Conservation (phyloP, 2,329 filamentous ascomycete genomes). For the Mycosphaerelloides madeirae region DNA sequence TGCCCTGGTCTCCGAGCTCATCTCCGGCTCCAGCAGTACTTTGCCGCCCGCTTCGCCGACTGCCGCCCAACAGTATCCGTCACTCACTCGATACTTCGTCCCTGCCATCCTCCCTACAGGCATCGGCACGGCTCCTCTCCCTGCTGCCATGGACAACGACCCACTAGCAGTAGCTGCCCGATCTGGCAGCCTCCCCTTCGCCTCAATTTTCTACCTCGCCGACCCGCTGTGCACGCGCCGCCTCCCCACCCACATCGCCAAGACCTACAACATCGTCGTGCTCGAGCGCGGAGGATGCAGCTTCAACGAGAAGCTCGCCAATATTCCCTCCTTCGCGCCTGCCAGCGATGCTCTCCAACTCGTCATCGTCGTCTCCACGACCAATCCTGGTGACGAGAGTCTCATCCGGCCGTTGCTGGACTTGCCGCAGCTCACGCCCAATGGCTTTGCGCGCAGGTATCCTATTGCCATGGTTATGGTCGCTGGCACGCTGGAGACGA, state of each 20-base stretch:
- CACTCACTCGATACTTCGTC: conserved; percentile 36
- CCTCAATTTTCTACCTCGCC: conserved; percentile 60
- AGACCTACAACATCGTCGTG: conserved; percentile 69
- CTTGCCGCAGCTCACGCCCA: conserved; percentile 64
- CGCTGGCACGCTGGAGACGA: conserved; percentile 57
- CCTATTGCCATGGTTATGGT: conserved; percentile 82
- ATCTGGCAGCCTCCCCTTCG: conserved; percentile 39
- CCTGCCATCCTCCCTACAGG: conserved; percentile 54
- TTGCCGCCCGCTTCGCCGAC: conserved; percentile 8
- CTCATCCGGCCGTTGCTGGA: conserved; percentile 69
- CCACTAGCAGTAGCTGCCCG: conserved; percentile 42
- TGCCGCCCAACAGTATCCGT: conserved; percentile 1
- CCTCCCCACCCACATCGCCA: conserved; percentile 49
- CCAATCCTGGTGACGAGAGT: conserved; percentile 12
- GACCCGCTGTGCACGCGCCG: conserved; percentile 59
- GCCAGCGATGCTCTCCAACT: conserved; percentile 60
- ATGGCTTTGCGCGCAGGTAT: conserved; percentile 63
- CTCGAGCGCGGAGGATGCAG: conserved; percentile 77
- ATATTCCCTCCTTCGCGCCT: conserved; percentile 69
- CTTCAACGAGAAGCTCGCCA: conserved; percentile 76
- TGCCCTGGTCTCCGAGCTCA: conserved; percentile 13
- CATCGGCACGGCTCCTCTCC: conserved; percentile 64
- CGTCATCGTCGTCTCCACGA: conserved; percentile 65
- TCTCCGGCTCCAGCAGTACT: conserved; percentile 3
- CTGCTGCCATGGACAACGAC: conserved; percentile 34